Base-by-base conservation (phyloP, 108 stramenopile genomes). In the Skeletonema potamos region DNA sequence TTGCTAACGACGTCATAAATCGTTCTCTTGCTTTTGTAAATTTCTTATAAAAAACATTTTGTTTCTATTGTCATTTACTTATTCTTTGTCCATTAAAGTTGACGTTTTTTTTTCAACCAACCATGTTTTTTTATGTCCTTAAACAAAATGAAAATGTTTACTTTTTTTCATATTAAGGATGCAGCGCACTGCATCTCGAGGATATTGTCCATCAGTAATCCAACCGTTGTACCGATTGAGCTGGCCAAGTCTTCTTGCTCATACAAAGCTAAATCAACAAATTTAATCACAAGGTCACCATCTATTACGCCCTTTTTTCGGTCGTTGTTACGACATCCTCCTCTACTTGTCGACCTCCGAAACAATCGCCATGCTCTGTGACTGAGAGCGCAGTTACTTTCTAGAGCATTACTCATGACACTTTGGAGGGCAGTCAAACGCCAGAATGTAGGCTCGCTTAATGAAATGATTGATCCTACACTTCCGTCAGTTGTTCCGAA, bases 161-260 rank as follows among this genome's bases (percentile, higher is more conserved):
- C 4, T 15, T 15, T 32, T 4, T 0, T 43, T 68, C 29, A 76
- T 20, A 68, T 32, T 18, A 66, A 62, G 17, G 74, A 68, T 33
- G 63, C 64, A 66, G 76, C 76, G 51, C 88, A 91, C 39, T 78
- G 60, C 12, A 98, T 68, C 63, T 98, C 97, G 1, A 97, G 75
- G 8, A 98, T 69, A 72, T 93, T 95, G 77, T 92, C 93, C 72
- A 98, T 74, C 18, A 98, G 89, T 32, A 93, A 65, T 55, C 92
- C 95, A 17, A 96, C 95, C 27, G 95, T 96, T 9, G 95, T 95
- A 8, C 97, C 97, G 54, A 98, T 96, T 15, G 96, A 93, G 71
- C 94, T 90, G 8, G 96, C 95, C 28, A 98, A 80, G 64, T 96
- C 97, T 74, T 95, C 93, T 86, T 98, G 97, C 26, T 91, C 87